Evolutionary conservation across 129 eudicot species (phyloP).

Genomic region (Helichrysum umbraculigerum): DNA sequence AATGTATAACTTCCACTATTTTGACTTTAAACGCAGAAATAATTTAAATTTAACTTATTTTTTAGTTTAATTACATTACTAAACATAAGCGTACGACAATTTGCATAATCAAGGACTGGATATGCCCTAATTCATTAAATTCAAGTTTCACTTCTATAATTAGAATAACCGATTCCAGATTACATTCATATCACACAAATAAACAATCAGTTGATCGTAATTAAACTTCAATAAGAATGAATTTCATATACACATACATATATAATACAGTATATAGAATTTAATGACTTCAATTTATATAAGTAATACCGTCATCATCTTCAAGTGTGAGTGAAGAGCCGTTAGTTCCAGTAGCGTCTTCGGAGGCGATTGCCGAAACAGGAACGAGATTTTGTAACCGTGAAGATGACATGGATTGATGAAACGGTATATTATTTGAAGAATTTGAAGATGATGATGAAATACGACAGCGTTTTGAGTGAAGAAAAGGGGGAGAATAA

Average conservation of each 20-base stretch:
- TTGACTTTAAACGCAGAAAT: neutral
- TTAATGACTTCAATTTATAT: too few relatives aligned
- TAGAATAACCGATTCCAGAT: too few relatives aligned
- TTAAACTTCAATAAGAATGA: too few relatives aligned
- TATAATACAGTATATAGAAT: too few relatives aligned
- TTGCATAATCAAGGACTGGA: too few relatives aligned
- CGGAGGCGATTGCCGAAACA: constrained; percentile 42
- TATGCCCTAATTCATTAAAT: too few relatives aligned
- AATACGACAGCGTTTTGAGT: constrained; percentile 33
- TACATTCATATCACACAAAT: neutral
- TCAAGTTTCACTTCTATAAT: too few relatives aligned
- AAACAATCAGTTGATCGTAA: neutral
- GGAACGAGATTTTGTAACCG: constrained; percentile 52
- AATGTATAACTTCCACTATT: neutral
- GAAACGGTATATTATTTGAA: neutral
- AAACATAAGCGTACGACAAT: too few relatives aligned
- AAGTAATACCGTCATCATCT: constrained; percentile 43
- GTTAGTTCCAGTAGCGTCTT: constrained; percentile 41
- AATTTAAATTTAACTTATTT: too few relatives aligned
- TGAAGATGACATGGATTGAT: constrained; percentile 43
- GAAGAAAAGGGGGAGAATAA: constrained; percentile 28
- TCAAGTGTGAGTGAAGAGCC: constrained; percentile 29
- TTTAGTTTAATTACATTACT: neutral
- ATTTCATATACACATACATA: too few relatives aligned
- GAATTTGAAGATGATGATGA: constrained; percentile 23